These are phyloP conservation scores for Seiridium unicorne DNA, from an alignment of 2,329 filamentous ascomycete species.

Conservation along the genomic window DNA sequence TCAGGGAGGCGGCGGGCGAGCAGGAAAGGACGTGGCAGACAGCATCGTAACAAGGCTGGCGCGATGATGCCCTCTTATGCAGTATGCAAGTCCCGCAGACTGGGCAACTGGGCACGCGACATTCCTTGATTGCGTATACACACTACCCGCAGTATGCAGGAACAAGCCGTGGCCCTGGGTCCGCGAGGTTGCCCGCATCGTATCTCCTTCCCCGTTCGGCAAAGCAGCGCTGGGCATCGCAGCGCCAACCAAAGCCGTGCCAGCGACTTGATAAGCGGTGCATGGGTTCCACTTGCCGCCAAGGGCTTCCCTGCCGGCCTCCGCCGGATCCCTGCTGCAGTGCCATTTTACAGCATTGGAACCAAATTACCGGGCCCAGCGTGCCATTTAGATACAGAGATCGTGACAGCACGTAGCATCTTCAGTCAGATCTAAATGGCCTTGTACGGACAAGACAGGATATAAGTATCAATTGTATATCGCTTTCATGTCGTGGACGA, in stretches of 20 bases:
- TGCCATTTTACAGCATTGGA: not conserved
- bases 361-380: not conserved
- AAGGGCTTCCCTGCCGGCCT: not conserved
- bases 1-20: not conserved
- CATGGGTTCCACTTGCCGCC: not conserved
- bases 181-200: not conserved
- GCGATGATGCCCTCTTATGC: not conserved
- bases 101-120: conserved; percentile 1
- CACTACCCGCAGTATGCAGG: not conserved
- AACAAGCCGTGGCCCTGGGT: not conserved
- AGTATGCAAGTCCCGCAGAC: not conserved
- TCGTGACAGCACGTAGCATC: not conserved
- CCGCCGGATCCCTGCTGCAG: not conserved
- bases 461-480: no score
- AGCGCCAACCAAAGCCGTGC: not conserved
- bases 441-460: no score
- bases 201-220: conserved; percentile 2
- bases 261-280: not conserved
- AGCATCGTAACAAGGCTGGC: not conserved
- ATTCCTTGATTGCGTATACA: not conserved
- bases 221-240: conserved; percentile 1
- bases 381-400: not conserved
- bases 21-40: not conserved
- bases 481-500: no score
- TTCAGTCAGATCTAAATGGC: no score